Percentiles rank a stretch among this genome's conserved stretches.
phyloP scores from a whole-genome alignment of 495 filamentous ascomycete species.

The Aspergillus coremiiformis region DNA sequence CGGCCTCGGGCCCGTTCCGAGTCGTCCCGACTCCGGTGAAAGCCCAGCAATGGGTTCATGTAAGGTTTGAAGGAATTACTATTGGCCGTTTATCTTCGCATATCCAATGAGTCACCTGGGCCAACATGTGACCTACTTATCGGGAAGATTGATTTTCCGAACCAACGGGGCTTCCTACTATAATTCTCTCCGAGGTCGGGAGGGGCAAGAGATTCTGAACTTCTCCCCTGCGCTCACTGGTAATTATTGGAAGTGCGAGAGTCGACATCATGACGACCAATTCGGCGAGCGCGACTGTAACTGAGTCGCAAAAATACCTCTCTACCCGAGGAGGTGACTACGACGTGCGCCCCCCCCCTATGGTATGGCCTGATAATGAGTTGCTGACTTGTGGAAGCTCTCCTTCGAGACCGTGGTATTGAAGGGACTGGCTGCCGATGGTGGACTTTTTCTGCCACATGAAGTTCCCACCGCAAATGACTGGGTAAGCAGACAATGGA shows the following conservation, averaged over 20 bases:
- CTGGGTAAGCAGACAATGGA: conserved; percentile 38
- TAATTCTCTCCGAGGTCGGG: conserved; percentile 4
- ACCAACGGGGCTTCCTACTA: conserved; percentile 1
- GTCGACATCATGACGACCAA: not conserved
- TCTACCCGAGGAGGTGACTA: conserved; percentile 75
- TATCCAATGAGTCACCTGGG: conserved; percentile 1
- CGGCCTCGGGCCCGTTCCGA: no score
- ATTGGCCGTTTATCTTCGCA: no score
- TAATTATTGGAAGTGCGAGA: not conserved
- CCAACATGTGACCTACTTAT: not conserved
- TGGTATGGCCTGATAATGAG: not conserved
- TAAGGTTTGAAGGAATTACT: no score
- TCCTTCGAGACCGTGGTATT: conserved; percentile 88
- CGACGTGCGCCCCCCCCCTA: conserved; percentile 43
- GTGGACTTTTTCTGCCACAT: conserved; percentile 85
- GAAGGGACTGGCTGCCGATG: conserved; percentile 82
- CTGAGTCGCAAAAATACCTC: conserved; percentile 64
- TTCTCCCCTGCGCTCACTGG: not conserved
- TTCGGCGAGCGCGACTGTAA: not conserved
- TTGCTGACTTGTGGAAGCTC: conserved; percentile 44
- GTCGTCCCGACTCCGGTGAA: no score
- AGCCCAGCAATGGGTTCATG: no score
- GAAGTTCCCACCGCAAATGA: conserved; percentile 45
- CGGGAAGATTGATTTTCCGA: not conserved
- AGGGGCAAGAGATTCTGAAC: not conserved